A percentile compares a stretch with the other conserved stretches of the same genome.
Evolutionary conservation across 805 yeast genomes (phyloP).

Genomic region (Suhomyces sp.): DNA sequence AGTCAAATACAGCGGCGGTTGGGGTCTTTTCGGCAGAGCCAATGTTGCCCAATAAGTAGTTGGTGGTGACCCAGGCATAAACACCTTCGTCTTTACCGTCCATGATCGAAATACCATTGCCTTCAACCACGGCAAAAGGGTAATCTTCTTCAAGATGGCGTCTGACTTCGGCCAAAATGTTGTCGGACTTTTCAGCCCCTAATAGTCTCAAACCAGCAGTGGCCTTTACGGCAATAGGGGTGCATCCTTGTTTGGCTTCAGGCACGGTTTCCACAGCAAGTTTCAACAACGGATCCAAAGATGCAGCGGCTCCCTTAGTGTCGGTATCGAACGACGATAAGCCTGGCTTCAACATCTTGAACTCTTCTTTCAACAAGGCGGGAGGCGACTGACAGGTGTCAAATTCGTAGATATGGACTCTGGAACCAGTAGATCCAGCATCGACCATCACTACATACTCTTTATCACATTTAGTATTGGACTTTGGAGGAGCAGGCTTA

Average conservation of each 20-base stretch:
- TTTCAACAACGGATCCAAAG: constrained; percentile 78
- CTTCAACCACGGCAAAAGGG: constrained; percentile 89
- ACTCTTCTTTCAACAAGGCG: constrained; percentile 69
- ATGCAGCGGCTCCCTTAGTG: constrained; percentile 80
- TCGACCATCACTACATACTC: constrained; percentile 92
- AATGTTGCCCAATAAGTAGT: constrained; percentile 89
- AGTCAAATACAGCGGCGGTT: constrained; percentile 95
- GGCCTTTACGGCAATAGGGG: constrained; percentile 96
- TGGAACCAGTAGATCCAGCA: constrained; percentile 97
- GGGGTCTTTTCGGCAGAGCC: constrained; percentile 73
- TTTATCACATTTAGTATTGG: constrained; percentile 25
- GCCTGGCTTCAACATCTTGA: constrained; percentile 90
- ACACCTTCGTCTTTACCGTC: constrained; percentile 97
- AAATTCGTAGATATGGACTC: constrained; percentile 92
- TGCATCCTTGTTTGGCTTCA: constrained; percentile 63
- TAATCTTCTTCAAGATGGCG: constrained; percentile 70
- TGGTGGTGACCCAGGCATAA: constrained; percentile 97
- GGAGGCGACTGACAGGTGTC: constrained; percentile 87
- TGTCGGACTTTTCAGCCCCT: constrained; percentile 69
- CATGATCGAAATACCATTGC: constrained; percentile 89
- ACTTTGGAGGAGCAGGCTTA: constrained; percentile 3
- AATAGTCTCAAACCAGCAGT: constrained; percentile 92
- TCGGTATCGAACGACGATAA: constrained; percentile 81
- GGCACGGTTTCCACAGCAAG: constrained; percentile 80
- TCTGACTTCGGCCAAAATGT: constrained; percentile 75